Percentiles rank a stretch among this genome's conserved stretches.
Evolutionary conservation across 441 rosid genomes (phyloP).

Genomic region (Arabidopsis hybrid): DNA sequence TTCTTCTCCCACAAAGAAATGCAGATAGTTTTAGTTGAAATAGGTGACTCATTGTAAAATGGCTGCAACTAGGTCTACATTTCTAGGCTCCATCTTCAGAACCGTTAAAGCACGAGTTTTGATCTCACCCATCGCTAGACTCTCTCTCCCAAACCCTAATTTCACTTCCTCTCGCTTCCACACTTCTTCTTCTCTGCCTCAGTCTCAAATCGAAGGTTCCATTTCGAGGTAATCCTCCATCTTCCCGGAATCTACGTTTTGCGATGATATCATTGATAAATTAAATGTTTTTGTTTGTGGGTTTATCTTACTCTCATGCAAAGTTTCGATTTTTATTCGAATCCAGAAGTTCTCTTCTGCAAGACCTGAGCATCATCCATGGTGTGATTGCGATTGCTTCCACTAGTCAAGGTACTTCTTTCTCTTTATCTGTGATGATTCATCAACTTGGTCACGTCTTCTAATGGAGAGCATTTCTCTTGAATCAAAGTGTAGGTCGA

Average conservation of each 20-base stretch:
- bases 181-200: conserved; percentile 27
- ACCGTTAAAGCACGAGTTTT: conserved; percentile 53
- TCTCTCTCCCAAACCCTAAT: conserved; percentile 20
- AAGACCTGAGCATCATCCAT: conserved; percentile 44
- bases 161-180: background rate
- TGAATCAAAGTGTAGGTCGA: conserved; percentile 32
- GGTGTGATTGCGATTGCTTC: conserved; percentile 51
- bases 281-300: background rate
- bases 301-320: background rate
- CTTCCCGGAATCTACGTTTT: background rate
- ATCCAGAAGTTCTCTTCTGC: conserved; percentile 47
- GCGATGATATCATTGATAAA: background rate
- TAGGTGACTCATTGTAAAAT: conserved; percentile 26
- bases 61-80: conserved; percentile 54
- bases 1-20: too few relatives aligned
- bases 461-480: background rate
- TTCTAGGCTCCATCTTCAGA: conserved; percentile 46
- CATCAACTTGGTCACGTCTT: background rate
- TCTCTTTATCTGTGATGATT: background rate
- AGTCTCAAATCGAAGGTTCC: conserved; percentile 27
- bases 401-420: conserved; percentile 57
- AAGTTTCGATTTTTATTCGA: background rate
- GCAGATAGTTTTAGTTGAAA: too few relatives aligned
- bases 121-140: conserved; percentile 49
- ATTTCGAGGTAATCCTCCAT: conserved; percentile 38